phyloP scores from a whole-genome alignment of 306 rosid genomes.

The Corylus americana region DNA sequence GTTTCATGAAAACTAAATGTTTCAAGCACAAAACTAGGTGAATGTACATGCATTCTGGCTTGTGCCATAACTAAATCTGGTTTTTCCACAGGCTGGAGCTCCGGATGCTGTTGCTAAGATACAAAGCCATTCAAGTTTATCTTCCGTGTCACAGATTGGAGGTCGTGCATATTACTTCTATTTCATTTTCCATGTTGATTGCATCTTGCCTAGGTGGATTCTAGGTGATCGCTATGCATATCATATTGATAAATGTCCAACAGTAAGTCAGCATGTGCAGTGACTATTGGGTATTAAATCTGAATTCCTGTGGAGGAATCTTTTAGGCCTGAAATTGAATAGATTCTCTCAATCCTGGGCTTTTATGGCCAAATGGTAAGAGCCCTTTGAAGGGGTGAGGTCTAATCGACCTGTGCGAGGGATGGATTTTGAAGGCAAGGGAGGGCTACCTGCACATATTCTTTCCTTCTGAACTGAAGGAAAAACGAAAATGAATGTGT shows the following conservation, averaged over 20 bases:
- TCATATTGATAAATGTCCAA: neutral
- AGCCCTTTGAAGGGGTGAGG: neutral
- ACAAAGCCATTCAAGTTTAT: slow-evolving; percentile 44
- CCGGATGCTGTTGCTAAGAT: slow-evolving; percentile 42
- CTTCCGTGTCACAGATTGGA: slow-evolving; percentile 51
- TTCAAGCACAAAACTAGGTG: neutral
- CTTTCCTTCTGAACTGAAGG: neutral
- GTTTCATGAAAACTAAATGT: slow-evolving; percentile 3
- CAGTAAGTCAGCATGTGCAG: neutral
- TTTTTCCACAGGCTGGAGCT: slow-evolving; percentile 48
- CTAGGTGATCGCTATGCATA: slow-evolving; percentile 2
- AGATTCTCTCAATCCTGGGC: neutral
- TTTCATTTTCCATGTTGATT: neutral
- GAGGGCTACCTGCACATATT: neutral
- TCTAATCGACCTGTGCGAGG: neutral
- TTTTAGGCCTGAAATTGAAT: slow-evolving; percentile 3
- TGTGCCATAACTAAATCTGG: slow-evolving; percentile 5
- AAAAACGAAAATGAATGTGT: neutral
- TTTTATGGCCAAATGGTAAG: neutral
- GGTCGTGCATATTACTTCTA: slow-evolving; percentile 38
- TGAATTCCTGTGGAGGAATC: neutral
- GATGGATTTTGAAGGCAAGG: neutral
- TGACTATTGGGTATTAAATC: neutral
- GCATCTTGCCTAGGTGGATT: slow-evolving; percentile 6
- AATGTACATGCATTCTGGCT: slow-evolving; percentile 16